Evolutionary conservation across 768 basidiomycete genomes (phyloP).

Genomic region (Phallus indusiatus): DNA sequence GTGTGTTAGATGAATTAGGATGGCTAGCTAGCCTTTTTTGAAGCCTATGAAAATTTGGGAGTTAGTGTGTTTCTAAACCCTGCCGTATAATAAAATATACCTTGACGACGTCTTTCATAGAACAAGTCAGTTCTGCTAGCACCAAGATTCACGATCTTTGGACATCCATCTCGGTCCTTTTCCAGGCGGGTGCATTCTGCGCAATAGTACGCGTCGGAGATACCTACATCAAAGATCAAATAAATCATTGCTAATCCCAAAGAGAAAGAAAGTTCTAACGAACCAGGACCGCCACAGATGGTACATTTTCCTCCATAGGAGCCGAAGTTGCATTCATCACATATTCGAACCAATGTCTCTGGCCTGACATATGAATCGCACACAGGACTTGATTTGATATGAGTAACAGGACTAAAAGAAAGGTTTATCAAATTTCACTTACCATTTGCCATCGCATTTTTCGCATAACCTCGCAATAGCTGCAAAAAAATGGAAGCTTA

Average conservation of each 20-base stretch:
- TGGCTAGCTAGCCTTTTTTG: conserved; percentile 46
- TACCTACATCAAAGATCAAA: conserved; percentile 42
- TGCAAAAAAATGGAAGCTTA: conserved; percentile 23
- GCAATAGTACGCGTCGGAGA: conserved; percentile 98
- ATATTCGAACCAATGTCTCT: conserved; percentile 94
- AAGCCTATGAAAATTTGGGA: conserved; percentile 39
- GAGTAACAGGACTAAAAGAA: not conserved
- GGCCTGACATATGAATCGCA: conserved; percentile 99
- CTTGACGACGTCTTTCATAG: conserved; percentile 81
- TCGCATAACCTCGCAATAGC: conserved; percentile 98
- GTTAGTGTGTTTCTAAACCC: not conserved
- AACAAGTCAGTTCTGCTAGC: conserved; percentile 88
- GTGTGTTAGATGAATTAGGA: not conserved
- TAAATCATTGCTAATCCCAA: not conserved
- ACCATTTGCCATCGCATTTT: conserved; percentile 99
- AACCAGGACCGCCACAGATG: conserved; percentile 94
- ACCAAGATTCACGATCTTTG: conserved; percentile 47
- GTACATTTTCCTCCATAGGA: conserved; percentile 97
- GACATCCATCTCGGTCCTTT: conserved; percentile 33
- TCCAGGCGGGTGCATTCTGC: conserved; percentile 94
- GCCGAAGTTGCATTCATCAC: conserved; percentile 99
- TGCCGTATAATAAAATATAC: conserved; percentile 30
- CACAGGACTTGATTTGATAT: conserved; percentile 56
- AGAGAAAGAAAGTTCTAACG: conserved; percentile 15
- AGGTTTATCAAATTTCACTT: conserved; percentile 17